phyloP scores from a whole-genome alignment of 805 yeast genomes.

The Priceomyces medius region DNA sequence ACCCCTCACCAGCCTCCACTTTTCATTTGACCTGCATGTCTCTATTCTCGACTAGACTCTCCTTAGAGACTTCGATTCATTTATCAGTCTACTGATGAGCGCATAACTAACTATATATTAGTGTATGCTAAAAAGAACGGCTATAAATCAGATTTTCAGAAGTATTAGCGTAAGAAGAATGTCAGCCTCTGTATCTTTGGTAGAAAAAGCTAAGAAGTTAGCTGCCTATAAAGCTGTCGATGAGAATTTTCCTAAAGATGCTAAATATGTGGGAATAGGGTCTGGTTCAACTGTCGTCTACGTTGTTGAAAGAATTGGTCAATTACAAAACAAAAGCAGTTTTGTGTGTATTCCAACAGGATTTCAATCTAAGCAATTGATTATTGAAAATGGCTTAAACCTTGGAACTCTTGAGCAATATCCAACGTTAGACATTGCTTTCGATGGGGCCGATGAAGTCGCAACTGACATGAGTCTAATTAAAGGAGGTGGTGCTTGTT shows the following conservation, averaged over 20 bases:
- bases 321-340: constrained; percentile 48
- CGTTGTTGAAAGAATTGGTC: constrained; percentile 92
- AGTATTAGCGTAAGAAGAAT: constrained; percentile 8
- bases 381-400: constrained; percentile 73
- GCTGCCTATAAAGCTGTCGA: constrained; percentile 95
- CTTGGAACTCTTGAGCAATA: constrained; percentile 82
- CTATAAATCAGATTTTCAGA: not conserved
- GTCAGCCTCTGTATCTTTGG: constrained; percentile 17
- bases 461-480: constrained; percentile 79
- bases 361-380: constrained; percentile 87
- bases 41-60: too few species aligned
- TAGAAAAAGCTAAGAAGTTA: constrained; percentile 82
- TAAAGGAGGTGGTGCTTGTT: constrained; percentile 99
- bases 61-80: too few species aligned
- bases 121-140: too few species aligned
- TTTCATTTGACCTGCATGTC: too few species aligned
- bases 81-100: too few species aligned
- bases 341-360: constrained; percentile 94
- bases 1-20: too few species aligned
- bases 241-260: constrained; percentile 67
- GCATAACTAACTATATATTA: too few species aligned
- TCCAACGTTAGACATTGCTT: constrained; percentile 84
- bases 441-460: constrained; percentile 98
- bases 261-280: constrained; percentile 87
- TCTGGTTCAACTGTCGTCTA: constrained; percentile 98